A percentile compares a stretch with the other conserved stretches of the same genome.
phyloP scores from a whole-genome alignment of 345 rosid genomes.

The Abelmoschus esculentus region DNA sequence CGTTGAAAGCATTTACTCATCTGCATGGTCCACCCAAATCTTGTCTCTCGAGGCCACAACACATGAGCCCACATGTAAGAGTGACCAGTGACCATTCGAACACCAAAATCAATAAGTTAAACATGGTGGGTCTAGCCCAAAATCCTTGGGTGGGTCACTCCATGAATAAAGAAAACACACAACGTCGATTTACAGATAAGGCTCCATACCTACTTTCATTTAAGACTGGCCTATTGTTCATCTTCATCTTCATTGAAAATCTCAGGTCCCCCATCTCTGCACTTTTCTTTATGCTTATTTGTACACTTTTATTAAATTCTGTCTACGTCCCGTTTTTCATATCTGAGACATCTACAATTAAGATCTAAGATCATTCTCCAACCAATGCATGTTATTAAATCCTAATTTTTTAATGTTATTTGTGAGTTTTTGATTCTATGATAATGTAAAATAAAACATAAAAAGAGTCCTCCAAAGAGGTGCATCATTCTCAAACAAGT shows the following conservation, averaged over 20 bases:
- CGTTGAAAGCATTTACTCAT: neutral
- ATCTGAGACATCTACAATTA: neutral
- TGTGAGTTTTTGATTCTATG: neutral
- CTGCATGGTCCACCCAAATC: constrained; percentile 1
- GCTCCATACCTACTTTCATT: constrained; percentile 9
- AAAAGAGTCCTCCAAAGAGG: neutral
- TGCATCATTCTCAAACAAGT: constrained; percentile 7
- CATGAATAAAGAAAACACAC: neutral
- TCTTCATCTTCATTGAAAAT: neutral
- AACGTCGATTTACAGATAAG: neutral
- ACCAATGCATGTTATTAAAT: neutral
- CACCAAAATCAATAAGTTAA: neutral
- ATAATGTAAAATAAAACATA: neutral
- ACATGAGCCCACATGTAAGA: constrained; percentile 13
- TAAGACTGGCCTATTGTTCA: neutral
- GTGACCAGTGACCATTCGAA: neutral
- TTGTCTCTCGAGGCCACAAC: neutral
- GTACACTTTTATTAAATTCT: neutral
- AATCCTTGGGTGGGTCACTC: neutral
- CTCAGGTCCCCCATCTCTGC: neutral
- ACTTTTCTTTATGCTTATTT: constrained; percentile 1
- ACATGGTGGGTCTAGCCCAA: constrained; percentile 5
- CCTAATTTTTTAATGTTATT: neutral
- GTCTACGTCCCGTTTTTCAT: neutral
- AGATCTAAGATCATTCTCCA: neutral